Conservation (phyloP, 106 monocot genomes). For the Apostasia shenzhenica region DNA sequence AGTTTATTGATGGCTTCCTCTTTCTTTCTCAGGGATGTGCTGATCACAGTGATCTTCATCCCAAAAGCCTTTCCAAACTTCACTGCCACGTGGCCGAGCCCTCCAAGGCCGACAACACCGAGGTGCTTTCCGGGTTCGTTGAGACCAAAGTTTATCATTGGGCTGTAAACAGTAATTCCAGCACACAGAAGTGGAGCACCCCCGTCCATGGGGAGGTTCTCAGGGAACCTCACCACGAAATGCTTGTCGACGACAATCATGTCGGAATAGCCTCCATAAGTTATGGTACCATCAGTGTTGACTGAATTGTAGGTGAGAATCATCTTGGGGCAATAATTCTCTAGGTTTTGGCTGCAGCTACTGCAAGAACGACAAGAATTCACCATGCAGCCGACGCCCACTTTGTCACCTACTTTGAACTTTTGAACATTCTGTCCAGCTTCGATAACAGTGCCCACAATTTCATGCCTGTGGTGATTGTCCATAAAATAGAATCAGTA, state of each 20-base stretch:
- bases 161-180: constrained; percentile 34
- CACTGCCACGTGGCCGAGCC: no score
- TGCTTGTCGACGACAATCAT: constrained; percentile 22
- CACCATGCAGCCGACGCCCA: constrained; percentile 33
- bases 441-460: constrained; percentile 32
- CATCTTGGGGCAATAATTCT: constrained; percentile 24
- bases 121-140: constrained; percentile 35
- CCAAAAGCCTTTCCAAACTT: constrained; percentile 22
- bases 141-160: constrained; percentile 29
- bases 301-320: constrained; percentile 14
- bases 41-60: constrained; percentile 37
- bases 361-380: constrained; percentile 23
- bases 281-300: constrained; percentile 1
- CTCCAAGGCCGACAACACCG: no score
- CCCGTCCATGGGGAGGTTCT: constrained; percentile 24
- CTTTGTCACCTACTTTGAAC: constrained; percentile 33
- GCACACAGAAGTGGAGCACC: constrained; percentile 35
- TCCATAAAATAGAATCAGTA: no score
- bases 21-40: constrained; percentile 25
- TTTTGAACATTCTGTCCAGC: constrained; percentile 22
- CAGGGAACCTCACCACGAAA: constrained; percentile 27
- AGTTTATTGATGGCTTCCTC: constrained; percentile 23
- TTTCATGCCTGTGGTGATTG: constrained; percentile 22
- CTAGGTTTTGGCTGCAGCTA: constrained; percentile 18
- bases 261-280: constrained; percentile 17